A percentile compares a stretch with the other conserved stretches of the same genome.
These are phyloP conservation scores for Phytophthora pluvialis DNA, from an alignment of 352 stramenopile genomes.

Conservation along the genomic window DNA sequence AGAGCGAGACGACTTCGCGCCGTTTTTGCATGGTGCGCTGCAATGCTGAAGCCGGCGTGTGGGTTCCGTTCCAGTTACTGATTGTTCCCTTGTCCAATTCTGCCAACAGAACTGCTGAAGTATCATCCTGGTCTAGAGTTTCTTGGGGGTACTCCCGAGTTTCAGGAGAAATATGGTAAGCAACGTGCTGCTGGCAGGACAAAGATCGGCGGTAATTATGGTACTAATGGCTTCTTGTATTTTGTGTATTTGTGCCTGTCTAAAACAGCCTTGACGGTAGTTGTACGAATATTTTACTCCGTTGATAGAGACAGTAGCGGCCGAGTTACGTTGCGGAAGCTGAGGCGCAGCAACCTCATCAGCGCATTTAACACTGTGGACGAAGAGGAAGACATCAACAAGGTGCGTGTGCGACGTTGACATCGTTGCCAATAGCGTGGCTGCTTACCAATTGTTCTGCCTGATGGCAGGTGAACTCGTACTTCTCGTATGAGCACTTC, in stretches of 20 bases:
- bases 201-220: not conserved
- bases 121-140: conserved; percentile 96
- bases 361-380: conserved; percentile 96
- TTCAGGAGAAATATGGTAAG: conserved; percentile 99
- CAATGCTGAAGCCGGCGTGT: not conserved
- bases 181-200: not conserved
- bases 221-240: conserved; percentile 2
- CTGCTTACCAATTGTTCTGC: not conserved
- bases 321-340: conserved; percentile 94
- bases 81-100: conserved; percentile 32
- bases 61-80: conserved; percentile 12
- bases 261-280: conserved; percentile 93
- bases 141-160: conserved; percentile 97
- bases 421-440: not conserved
- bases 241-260: not conserved
- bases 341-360: conserved; percentile 95
- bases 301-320: conserved; percentile 95
- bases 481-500: conserved; percentile 99
- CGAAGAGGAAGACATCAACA: conserved; percentile 99
- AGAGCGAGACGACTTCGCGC: conserved; percentile 96
- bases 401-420: conserved; percentile 63
- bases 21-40: conserved; percentile 93
- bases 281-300: conserved; percentile 94
- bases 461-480: conserved; percentile 84
- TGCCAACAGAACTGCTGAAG: conserved; percentile 78